Base-by-base conservation (phyloP, 352 stramenopile genomes). In the Pythium biforme region DNA sequence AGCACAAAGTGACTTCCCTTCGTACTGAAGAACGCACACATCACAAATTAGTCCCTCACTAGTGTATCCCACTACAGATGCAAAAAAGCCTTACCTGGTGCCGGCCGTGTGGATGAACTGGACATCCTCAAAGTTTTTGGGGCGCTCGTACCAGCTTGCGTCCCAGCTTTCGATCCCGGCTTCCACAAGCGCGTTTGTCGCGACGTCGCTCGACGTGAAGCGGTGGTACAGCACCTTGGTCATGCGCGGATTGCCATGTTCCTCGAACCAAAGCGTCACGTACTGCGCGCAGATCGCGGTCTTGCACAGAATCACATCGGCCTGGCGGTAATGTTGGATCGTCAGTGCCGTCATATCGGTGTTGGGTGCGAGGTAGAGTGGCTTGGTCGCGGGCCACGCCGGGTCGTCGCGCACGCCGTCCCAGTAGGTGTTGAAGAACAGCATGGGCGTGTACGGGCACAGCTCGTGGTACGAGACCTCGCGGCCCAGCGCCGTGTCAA, bases 231-330 rank as follows among this genome's bases (percentile, higher is more conserved):
- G 58, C 3, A 91, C 74, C 7, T 69, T 60, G 0, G 77, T 64
- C 43, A 75, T 68, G 26, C 76, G 74, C 14, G 74, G 76, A 27
- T 90, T 89, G 9, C 77, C 77, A 29, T 90, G 66, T 26, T 88
- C 79, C 15, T 37, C 27, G 57, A 81, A 87, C 81, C 81, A 91
- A 20, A 63, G 63, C n/a, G 31, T 56, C 12, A 89, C 39, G 31
- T 78, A 72, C n/a, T 68, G 57, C 14, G 67, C 69, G 20, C 76
- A 87, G 12, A 81, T 47, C 5, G 55, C 49, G 0, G 79, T 89
- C 52, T 92, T 92, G 63, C 77, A 89, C 0, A 92, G 56, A 45
- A 92, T 70, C 2, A 70, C 72, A 49, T 88, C 71, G 6, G 74
- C 72, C 11, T 57, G 59, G 68, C 79, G 85, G 48, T 89, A 65